These are phyloP conservation scores for Neofusicoccum umdonicola DNA, from an alignment of 2,329 filamentous ascomycete species.

Conservation along the genomic window DNA sequence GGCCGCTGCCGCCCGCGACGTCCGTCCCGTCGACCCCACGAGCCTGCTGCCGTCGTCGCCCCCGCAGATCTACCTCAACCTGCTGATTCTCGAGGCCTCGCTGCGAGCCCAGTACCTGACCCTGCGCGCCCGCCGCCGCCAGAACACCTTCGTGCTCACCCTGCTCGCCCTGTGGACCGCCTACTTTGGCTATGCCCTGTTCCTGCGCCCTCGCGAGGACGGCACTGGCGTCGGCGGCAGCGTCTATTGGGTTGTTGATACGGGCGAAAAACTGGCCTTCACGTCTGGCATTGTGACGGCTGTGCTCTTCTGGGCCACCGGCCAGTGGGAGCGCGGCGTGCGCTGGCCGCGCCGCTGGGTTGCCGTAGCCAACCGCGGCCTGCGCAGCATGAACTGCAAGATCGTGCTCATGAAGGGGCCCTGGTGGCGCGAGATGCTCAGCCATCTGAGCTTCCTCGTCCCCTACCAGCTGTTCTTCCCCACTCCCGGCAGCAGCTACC, in stretches of 20 bases:
- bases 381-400: conserved; percentile 93
- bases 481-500: conserved; percentile 67
- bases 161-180: conserved; percentile 77
- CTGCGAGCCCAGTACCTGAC: conserved; percentile 90
- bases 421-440: conserved; percentile 75
- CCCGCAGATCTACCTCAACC: conserved; percentile 96
- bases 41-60: conserved; percentile 83
- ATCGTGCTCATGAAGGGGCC: conserved; percentile 82
- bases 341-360: conserved; percentile 94
- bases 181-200: conserved; percentile 85
- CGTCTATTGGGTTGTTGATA: conserved; percentile 95
- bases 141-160: conserved; percentile 89
- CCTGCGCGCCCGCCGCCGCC: conserved; percentile 79
- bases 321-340: conserved; percentile 93
- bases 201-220: conserved; percentile 94
- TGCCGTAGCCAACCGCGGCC: conserved; percentile 79
- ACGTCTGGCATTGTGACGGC: conserved; percentile 87
- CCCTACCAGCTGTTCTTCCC: conserved; percentile 72
- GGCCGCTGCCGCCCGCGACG: conserved; percentile 40
- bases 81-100: conserved; percentile 93
- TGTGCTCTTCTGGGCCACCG: conserved; percentile 86
- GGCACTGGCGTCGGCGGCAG: conserved; percentile 86
- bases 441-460: conserved; percentile 72
- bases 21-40: conserved; percentile 63
- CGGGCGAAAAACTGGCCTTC: conserved; percentile 84